Evolutionary conservation across 2,329 filamentous ascomycete species (phyloP).

Genomic region (Aquanectria penicillioides): DNA sequence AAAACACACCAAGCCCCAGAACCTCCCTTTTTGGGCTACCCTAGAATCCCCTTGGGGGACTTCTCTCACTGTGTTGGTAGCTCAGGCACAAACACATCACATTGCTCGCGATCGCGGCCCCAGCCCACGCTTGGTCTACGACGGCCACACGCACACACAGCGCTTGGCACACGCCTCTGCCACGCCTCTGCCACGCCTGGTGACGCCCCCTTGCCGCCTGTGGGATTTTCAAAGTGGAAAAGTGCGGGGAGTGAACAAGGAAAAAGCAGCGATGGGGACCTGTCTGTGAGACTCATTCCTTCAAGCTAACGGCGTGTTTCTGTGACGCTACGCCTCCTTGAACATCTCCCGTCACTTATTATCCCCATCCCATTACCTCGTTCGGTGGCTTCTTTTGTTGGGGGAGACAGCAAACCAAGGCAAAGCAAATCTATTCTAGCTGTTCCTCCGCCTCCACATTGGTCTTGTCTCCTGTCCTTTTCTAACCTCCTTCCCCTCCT

Average conservation of each 20-base stretch:
- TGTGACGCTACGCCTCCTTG: slow-evolving; percentile 18
- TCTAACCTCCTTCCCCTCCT: neutral
- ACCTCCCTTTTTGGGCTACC: no score
- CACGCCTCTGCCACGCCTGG: neutral
- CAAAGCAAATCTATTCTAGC: slow-evolving; percentile 8
- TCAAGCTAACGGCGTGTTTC: slow-evolving; percentile 13
- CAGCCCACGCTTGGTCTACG: neutral
- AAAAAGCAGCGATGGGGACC: slow-evolving; percentile 10
- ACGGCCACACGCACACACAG: neutral
- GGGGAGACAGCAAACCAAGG: slow-evolving; percentile 7
- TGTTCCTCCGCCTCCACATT: slow-evolving; percentile 9
- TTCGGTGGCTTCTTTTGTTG: slow-evolving; percentile 19
- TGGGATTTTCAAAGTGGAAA: slow-evolving; percentile 5
- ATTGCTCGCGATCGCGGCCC: neutral
- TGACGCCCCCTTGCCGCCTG: slow-evolving; percentile 7
- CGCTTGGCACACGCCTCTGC: slow-evolving; percentile 12
- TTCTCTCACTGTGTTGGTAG: no score
- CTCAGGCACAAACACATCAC: neutral
- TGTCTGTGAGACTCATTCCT: no score
- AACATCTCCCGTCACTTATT: slow-evolving; percentile 9
- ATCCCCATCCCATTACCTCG: slow-evolving; percentile 15
- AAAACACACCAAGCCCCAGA: neutral
- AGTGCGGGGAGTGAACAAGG: slow-evolving; percentile 23
- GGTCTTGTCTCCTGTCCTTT: slow-evolving; percentile 4
- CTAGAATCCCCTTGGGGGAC: no score